Base-by-base conservation (phyloP, 106 monocot genomes). In the Dendrobium chrysotoxum region DNA sequence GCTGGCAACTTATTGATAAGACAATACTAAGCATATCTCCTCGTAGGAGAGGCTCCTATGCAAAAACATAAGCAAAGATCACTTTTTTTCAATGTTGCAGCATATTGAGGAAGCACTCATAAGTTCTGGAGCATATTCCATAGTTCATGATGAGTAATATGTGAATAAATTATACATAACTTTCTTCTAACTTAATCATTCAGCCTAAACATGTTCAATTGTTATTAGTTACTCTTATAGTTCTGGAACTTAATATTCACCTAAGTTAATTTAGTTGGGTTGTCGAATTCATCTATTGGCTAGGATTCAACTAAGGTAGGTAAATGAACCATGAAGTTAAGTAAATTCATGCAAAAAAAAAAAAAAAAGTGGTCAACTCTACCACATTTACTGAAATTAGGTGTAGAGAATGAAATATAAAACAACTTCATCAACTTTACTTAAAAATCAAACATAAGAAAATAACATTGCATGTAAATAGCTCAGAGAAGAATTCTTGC, bases 401-500 rank as follows among this genome's bases (percentile, higher is more conserved):
- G 47, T 9, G 7, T 47, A 13, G 12, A 12, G 12, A 7, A 47
- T 58, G 58, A 58, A 61, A 23, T 50, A 50, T 61, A 61, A 61
- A 61, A 4, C 61, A 61, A 6, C 7, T 61, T 61, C 61, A 61
- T 61, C n/a, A 61, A 61, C 0, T 61, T 61, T n/a, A 50, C 35
- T 53, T 53, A 11, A 20, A 61, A n/a, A 61, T 23, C 61, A 61
- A 57, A 61, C 20, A 61, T 61, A n/a, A 20, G 13, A 55, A 15
- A 16, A 23, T 61, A 50, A 11, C 50, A 50, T 50, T 12, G 11
- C 61, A 23, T 20, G 61, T 23, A 61, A 23, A 61, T 40, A 89
- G 53, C 13, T 80, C 81, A 65, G 18, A 70, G 6, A 85, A 82
- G 21, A 81, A 46, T 45, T 57, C 75, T 70, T 87, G 84, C 47